A percentile compares a stretch with the other conserved stretches of the same genome.
phyloP scores from a whole-genome alignment of 129 eudicot species.

The Centella asiatica region DNA sequence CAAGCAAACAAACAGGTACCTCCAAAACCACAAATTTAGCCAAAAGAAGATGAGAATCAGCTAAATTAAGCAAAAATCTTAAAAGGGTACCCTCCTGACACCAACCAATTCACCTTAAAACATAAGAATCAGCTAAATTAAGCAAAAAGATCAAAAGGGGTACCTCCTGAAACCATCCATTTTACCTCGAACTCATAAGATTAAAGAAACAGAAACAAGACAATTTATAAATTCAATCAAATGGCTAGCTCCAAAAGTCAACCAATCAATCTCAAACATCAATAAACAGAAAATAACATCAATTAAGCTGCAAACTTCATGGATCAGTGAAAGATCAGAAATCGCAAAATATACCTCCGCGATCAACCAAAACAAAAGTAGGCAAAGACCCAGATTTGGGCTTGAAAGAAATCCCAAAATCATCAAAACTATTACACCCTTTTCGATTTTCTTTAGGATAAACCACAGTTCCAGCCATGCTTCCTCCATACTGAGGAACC shows the following conservation, averaged over 20 bases:
- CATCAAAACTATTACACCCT: constrained; percentile 38
- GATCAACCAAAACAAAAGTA: constrained; percentile 48
- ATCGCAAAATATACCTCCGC: constrained; percentile 30
- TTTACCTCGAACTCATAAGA: neutral
- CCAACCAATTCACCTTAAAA: neutral
- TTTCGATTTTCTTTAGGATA: constrained; percentile 38
- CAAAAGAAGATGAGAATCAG: neutral
- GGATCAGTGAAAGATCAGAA: neutral
- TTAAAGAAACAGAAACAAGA: constrained; percentile 1
- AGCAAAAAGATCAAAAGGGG: neutral
- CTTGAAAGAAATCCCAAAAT: constrained; percentile 36
- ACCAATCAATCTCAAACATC: neutral
- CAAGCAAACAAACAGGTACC: neutral
- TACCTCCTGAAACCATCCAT: neutral
- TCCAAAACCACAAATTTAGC: neutral
- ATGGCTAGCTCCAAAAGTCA: neutral
- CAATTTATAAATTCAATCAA: neutral
- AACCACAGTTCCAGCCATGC: constrained; percentile 47
- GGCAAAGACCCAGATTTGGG: constrained; percentile 48
- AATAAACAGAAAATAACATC: neutral
- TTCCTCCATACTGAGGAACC: constrained; percentile 55
- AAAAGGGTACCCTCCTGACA: neutral
- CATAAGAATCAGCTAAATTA: neutral
- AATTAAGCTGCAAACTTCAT: neutral
- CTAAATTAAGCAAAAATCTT: neutral